Evolutionary conservation across 805 yeast species (phyloP), one percentile per base, ranked within the genome.

Genomic region (Candida glaebosa): DNA sequence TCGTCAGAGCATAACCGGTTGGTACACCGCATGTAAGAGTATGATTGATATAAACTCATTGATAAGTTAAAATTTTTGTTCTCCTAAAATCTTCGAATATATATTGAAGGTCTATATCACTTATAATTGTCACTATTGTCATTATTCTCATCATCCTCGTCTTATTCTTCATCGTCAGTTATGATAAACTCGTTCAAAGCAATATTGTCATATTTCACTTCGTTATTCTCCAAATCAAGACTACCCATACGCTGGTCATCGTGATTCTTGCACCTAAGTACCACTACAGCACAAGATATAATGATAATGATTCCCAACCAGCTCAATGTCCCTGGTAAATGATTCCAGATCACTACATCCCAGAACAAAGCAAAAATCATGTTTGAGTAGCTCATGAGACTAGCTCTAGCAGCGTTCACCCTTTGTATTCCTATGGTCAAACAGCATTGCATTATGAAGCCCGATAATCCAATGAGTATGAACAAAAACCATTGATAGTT

Each of bases 391-490:
- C 76, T 65, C 79, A 87, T 81, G 45, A 86, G 72, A 9, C 90
- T 73, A 0, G 89, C 87, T 42, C 85, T 73, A 3, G 88, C 80
- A 0, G 96, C 95, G 39, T 69, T 67, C 47, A 86, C 96, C 41
- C 87, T 69, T 58, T 87, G 95, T 38, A 89, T 75, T 1, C 96
- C 96, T 6, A 87, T 79, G 0, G 96, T 86, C 37, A 86, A 61
- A 28, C 82, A 65, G 53, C 81, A 82, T 59, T 90, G 96, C 82
- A 84, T 84, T 45, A 81, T 63, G 60, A 89, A 90, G 0, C 97
- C 97, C 40, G 85, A 73, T 2, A 83, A 46, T 2, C 96, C 96
- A 44, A 87, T 72, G 17, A 73, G 56, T 1, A 64, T 41, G 47
- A 89, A 73, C 16, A 85, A 62, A 2, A 65, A 48, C 93, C 95